A percentile compares a stretch with the other conserved stretches of the same genome.
phyloP scores from a whole-genome alignment of 2,329 filamentous ascomycete species.

The Hymenoscyphus repandus region DNA sequence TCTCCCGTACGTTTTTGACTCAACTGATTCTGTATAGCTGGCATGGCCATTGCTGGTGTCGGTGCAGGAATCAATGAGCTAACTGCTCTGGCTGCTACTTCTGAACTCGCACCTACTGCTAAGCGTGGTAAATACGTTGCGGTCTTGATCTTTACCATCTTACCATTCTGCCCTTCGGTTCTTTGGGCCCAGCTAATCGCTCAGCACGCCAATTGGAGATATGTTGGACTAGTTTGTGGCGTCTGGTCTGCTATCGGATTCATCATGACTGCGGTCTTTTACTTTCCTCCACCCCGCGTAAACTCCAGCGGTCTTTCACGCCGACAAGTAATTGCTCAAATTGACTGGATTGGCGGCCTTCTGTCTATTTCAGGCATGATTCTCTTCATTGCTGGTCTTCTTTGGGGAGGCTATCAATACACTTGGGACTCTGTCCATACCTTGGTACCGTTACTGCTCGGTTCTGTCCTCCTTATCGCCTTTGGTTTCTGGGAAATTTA shows the following conservation, averaged over 20 bases:
- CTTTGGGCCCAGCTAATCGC: slow-evolving; percentile 54
- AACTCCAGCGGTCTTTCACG: slow-evolving; percentile 35
- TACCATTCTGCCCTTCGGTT: slow-evolving; percentile 56
- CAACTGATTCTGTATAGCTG: slow-evolving; percentile 31
- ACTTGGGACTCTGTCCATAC: slow-evolving; percentile 8
- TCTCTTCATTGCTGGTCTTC: slow-evolving; percentile 44
- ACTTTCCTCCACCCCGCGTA: slow-evolving; percentile 46
- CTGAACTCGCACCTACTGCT: slow-evolving; percentile 60
- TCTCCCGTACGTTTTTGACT: not conserved
- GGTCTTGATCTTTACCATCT: slow-evolving; percentile 52
- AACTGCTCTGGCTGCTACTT: slow-evolving; percentile 61
- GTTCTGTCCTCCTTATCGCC: slow-evolving; percentile 38
- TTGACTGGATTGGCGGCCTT: slow-evolving; percentile 47
- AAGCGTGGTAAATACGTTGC: slow-evolving; percentile 60
- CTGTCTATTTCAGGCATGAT: slow-evolving; percentile 45
- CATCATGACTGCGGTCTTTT: slow-evolving; percentile 45
- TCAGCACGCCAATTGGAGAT: slow-evolving; percentile 45
- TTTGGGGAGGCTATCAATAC: slow-evolving; percentile 50
- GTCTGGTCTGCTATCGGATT: slow-evolving; percentile 49
- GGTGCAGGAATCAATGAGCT: slow-evolving; percentile 65
- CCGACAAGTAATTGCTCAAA: slow-evolving; percentile 37
- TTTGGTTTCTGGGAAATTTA: slow-evolving; percentile 51
- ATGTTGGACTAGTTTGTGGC: slow-evolving; percentile 46
- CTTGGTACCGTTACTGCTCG: slow-evolving; percentile 39
- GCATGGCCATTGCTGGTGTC: slow-evolving; percentile 51